phyloP scores from a whole-genome alignment of 495 filamentous ascomycete genomes.

The Apodospora peruviana region DNA sequence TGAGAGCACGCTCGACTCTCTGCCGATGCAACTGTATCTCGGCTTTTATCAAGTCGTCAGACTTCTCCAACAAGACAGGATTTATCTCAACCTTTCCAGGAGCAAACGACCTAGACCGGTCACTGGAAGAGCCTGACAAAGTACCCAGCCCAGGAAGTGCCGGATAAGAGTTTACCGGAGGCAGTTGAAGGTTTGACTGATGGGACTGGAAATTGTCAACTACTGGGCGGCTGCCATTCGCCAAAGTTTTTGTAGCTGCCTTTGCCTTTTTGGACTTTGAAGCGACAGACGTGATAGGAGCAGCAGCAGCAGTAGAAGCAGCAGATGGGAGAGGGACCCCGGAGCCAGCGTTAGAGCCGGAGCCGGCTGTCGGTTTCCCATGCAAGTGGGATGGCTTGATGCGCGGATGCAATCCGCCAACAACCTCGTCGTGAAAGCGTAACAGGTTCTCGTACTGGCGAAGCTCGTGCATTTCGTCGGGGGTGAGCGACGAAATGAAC shows the following conservation, averaged over 20 bases:
- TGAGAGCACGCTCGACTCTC: conserved; percentile 69
- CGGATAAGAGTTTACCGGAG: conserved; percentile 16
- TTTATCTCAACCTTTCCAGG: conserved; percentile 53
- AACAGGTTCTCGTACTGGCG: conserved; percentile 30
- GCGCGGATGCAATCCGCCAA: conserved; percentile 28
- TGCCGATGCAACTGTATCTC: conserved; percentile 76
- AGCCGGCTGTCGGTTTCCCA: conserved; percentile 39
- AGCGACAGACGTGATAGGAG: conserved; percentile 16
- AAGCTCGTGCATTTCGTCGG: conserved; percentile 19
- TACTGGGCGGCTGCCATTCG: conserved; percentile 24
- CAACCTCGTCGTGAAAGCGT: conserved; percentile 30
- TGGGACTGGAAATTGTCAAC: conserved; percentile 32
- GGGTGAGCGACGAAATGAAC: conserved; percentile 15
- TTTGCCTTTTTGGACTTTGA: conserved; percentile 11
- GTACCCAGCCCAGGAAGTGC: conserved; percentile 21
- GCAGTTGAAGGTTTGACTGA: conserved; percentile 30
- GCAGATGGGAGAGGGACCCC: not conserved
- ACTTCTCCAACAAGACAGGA: conserved; percentile 78
- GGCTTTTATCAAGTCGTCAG: conserved; percentile 74
- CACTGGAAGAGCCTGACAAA: conserved; percentile 15
- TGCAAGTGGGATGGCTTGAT: conserved; percentile 43
- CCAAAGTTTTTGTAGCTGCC: conserved; percentile 13
- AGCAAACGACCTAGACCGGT: conserved; percentile 24
- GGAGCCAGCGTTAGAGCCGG: too few species aligned
- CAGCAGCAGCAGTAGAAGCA: conserved; percentile 14